Base-by-base conservation (phyloP, 352 stramenopile genomes). In the Phytophthora megakarya region DNA sequence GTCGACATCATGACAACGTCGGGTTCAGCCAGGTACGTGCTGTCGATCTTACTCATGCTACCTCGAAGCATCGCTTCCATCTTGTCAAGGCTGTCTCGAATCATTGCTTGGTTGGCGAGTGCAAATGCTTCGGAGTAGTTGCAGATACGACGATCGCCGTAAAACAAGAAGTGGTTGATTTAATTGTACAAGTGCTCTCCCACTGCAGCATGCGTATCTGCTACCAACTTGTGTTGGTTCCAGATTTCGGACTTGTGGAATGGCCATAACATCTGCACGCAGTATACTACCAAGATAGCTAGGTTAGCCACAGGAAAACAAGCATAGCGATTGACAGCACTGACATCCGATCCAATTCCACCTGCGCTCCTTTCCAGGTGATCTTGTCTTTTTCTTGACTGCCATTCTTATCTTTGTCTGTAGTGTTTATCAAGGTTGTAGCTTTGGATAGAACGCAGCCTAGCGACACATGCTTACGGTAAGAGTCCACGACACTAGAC, bases 1-100 rank as follows among this genome's bases (percentile, higher is more conserved):
- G 62, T 61, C 30, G 55, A 60, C 58, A 68, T 66, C 58, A 73
- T 73, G 30, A 42, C 47, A 47, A 75, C 54, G 26, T 75, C 67
- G 7, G 62, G 50, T 25, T 75, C 67, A 9, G 39, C 63, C n/a
- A 73, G 23, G 25, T 76, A 76, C 39, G 53, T 67, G 48, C 53
- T 64, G 22, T 76, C 63, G 48, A 72, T 30, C 49, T 72, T 72
- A 43, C 42, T n/a, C 26, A 59, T 51, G 37, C 63, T 67, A 25
- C 47, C 38, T 32, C 63, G 56, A 44, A 72, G 22, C 26, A 71
- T 62, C 30, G 55, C 43, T 32, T 58, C 46, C 45, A 59, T 61
- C 37, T 65, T 67, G 35, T 68, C 61, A 10, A 64, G 33, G 32
- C 61, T 69, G 46, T 69, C 61, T 9, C 61, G 61, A 54, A 53